These are phyloP conservation scores for Ogataea trehaloabstinens DNA, from an alignment of 805 yeast species.

Conservation along the genomic window DNA sequence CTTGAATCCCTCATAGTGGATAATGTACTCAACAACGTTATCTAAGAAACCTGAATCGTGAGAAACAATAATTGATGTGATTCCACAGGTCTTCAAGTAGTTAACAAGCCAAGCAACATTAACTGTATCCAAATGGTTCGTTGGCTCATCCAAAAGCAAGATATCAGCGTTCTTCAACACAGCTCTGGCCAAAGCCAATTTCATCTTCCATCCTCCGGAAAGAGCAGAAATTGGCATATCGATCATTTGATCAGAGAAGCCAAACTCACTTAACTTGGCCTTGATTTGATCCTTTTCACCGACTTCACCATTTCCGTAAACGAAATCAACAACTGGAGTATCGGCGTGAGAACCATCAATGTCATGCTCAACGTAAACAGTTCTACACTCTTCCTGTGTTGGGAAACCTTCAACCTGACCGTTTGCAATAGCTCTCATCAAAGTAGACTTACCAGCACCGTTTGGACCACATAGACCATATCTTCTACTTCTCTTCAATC, in stretches of 20 bases:
- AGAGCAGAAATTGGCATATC: slow-evolving; percentile 91
- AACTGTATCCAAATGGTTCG: slow-evolving; percentile 99
- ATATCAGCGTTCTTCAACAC: slow-evolving; percentile 98
- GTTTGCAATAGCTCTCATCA: slow-evolving; percentile 95
- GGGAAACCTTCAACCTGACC: slow-evolving; percentile 99
- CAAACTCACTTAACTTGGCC: slow-evolving; percentile 82
- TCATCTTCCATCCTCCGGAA: slow-evolving; percentile 99
- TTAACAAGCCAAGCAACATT: slow-evolving; percentile 99
- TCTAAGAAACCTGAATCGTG: slow-evolving; percentile 99
- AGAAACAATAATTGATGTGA: slow-evolving; percentile 97
- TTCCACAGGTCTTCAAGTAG: slow-evolving; percentile 98
- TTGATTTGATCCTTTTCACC: slow-evolving; percentile 71
- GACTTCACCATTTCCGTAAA: slow-evolving; percentile 75
- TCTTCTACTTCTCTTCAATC: slow-evolving; percentile 98
- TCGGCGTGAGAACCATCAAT: slow-evolving; percentile 98
- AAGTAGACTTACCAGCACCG: slow-evolving; percentile 98
- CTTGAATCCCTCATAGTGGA: slow-evolving; percentile 99
- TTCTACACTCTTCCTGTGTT: slow-evolving; percentile 97
- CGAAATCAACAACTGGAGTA: slow-evolving; percentile 90
- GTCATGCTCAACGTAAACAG: slow-evolving; percentile 99
- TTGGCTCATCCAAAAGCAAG: slow-evolving; percentile 98
- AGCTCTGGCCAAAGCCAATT: slow-evolving; percentile 98
- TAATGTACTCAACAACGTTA: slow-evolving; percentile 95
- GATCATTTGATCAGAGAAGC: slow-evolving; percentile 92
- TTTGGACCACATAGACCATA: slow-evolving; percentile 99